Evolutionary conservation across 2,329 filamentous ascomycete species (phyloP), one percentile per base, ranked within the genome.

Genomic region (Colletotrichum magnum): DNA sequence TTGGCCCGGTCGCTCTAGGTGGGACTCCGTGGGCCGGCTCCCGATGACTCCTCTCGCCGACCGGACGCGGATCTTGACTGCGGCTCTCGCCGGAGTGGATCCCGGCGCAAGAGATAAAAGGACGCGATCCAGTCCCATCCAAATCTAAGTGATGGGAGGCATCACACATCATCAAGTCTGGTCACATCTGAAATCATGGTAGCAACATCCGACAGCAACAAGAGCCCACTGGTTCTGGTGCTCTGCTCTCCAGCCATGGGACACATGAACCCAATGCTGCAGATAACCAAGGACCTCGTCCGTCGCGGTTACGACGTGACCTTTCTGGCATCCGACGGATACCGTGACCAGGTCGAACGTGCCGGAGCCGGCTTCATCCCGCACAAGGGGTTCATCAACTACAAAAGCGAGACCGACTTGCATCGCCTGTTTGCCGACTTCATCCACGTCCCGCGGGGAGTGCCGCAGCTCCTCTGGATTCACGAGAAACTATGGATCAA

Each of bases 321-420:
- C 0, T 80, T 82, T 64, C 75, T 83, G 6, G 75, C 76, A 3
- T 77, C 77, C 5, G 71, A 70, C 1, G 68, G 72, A 2, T 81
- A 79, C 70, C 68, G 76, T 26, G 71, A 76, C 5, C 70, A 73
- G 9, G 73, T 82, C 39, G 72, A 75, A 54, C 74, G 73, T 15
- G 75, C 77, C 10, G 81, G 81, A n/a, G 79, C 79, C 32, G 74
- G 72, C 3, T 83, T 78, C 64, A 70, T 78, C 15, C 62, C 72
- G 10, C 65, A 67, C 32, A 51, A 57, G 18, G 21, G 16, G 5
- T 45, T 64, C 24, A 43, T 61, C 32, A 61, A 53, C 53, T 47
- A 53, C 53, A 9, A n/a, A 5, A 56, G 57, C 21, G 43, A 41
- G 5, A 18, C n/a, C 5, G 26, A 52, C 12, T 69, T 60, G 28